Base-by-base conservation (phyloP, 257 asterid genomes). In the Solanum sejunctum region DNA sequence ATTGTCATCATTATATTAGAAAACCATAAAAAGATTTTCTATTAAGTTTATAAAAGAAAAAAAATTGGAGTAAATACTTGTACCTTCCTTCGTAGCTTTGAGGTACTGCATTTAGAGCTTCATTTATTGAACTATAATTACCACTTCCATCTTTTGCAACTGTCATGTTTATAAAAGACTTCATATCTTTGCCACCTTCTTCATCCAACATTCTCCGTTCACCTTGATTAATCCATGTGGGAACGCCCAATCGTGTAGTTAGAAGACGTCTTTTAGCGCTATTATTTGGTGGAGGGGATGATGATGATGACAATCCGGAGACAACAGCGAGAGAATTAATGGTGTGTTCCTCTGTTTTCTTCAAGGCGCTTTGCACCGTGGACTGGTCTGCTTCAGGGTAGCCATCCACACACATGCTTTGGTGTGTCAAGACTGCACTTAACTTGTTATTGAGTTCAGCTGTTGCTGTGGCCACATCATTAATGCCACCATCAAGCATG, bases 61-160 rank as follows among this genome's bases (percentile, higher is more conserved):
- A 51, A 49, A 55, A 36, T 36, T 4, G 4, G 6, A 71, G 43
- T 12, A 7, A 10, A 51, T n/a, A 70, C 43, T 83, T 85, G 3
- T 90, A 92, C 99, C 99, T 85, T 71, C 94, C 98, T 8, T 87
- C 70, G 75, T 88, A 91, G 18, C 80, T 88, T 39, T 88, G 52
- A 11, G 99, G 98, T 81, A 95, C 84, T 10, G 98, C 94, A 1
- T 86, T 87, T 86, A 96, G 81, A 36, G 99, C 99, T 7, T 84
- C 95, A 69, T 81, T 72, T 41, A 96, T 85, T 56, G 97, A 92
- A 2, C 89, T 85, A 45, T 90, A 93, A 63, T 94, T 87, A 6
- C 97, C 99, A 11, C 90, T 89, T 1, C 94, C 94, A 78, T 96
- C 98, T 87, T 93, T 93, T 0, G 98, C 97, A 45, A 96, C 97